A percentile compares a stretch with the other conserved stretches of the same genome.
Evolutionary conservation across 805 yeast species (phyloP).

Genomic region (Starmera amethionina): DNA sequence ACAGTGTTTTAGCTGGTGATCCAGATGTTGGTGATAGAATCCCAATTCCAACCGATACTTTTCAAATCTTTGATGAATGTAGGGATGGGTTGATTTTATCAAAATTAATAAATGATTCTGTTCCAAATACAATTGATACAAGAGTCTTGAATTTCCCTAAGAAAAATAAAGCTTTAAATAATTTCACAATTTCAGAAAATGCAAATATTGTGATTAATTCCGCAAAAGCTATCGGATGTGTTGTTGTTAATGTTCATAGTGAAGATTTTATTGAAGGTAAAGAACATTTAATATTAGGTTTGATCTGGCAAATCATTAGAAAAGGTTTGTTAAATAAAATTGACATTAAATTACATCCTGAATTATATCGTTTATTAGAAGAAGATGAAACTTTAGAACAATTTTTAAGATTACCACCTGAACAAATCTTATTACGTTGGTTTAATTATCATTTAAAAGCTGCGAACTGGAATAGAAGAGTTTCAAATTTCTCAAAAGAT

Average conservation of each 20-base stretch:
- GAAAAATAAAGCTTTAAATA: conserved; percentile 71
- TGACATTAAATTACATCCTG: conserved; percentile 94
- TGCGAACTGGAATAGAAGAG: conserved; percentile 83
- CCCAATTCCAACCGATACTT: conserved; percentile 88
- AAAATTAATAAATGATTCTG: conserved; percentile 92
- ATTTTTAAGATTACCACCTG: conserved; percentile 93
- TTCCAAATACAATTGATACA: conserved; percentile 96
- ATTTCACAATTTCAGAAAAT: conserved; percentile 92
- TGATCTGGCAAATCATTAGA: conserved; percentile 96
- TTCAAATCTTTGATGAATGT: conserved; percentile 95
- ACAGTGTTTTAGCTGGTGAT: conserved; percentile 85
- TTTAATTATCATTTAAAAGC: conserved; percentile 92
- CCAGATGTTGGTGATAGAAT: conserved; percentile 71
- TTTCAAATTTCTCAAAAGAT: conserved; percentile 76
- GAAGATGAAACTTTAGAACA: conserved; percentile 97
- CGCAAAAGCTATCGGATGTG: conserved; percentile 98
- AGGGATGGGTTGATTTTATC: conserved; percentile 91
- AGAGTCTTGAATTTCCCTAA: conserved; percentile 90
- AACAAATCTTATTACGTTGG: conserved; percentile 94
- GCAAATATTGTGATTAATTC: conserved; percentile 97
- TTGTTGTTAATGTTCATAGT: conserved; percentile 94
- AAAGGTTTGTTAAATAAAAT: conserved; percentile 91
- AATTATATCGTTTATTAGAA: conserved; percentile 84
- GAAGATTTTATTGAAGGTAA: conserved; percentile 93
- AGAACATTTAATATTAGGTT: conserved; percentile 82